A percentile compares a stretch with the other conserved stretches of the same genome.
Conservation (phyloP, 1,284 basidiomycete species). For the Puccinia triticina region DNA sequence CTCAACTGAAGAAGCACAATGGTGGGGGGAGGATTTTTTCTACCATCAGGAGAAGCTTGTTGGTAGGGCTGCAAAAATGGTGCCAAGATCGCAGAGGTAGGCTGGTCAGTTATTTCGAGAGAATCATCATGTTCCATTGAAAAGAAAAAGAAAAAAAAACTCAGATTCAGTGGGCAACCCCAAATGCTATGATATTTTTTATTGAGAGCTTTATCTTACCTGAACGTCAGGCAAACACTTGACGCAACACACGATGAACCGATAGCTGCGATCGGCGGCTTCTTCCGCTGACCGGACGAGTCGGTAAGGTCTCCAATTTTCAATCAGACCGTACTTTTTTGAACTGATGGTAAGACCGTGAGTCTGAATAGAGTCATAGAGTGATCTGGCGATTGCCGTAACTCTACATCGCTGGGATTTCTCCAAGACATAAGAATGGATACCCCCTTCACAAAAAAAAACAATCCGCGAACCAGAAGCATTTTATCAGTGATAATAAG, state of each 20-base stretch:
- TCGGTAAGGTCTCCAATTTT: slow-evolving; percentile 52
- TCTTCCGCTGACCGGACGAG: slow-evolving; percentile 52
- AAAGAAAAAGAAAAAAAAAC: no score
- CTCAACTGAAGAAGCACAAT: slow-evolving; percentile 43
- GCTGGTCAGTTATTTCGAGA: no score
- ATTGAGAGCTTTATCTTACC: slow-evolving; percentile 36
- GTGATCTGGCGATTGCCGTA: slow-evolving; percentile 42
- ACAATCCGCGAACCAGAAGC: no score
- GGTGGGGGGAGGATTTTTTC: slow-evolving; percentile 26
- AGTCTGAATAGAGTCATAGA: slow-evolving; percentile 19
- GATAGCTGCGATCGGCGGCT: slow-evolving; percentile 49
- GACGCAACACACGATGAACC: slow-evolving; percentile 31
- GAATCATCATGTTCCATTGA: no score
- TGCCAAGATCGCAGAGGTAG: slow-evolving; percentile 35
- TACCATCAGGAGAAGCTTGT: neutral
- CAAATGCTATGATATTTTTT: no score
- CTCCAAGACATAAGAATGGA: slow-evolving; percentile 41
- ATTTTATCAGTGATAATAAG: no score
- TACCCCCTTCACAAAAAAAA: no score
- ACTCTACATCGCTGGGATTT: slow-evolving; percentile 37
- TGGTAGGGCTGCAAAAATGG: slow-evolving; percentile 30
- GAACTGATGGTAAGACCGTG: slow-evolving; percentile 37
- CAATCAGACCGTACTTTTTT: slow-evolving; percentile 23
- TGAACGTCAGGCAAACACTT: slow-evolving; percentile 55
- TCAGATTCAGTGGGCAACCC: no score